Base-by-base conservation (phyloP, 2,329 filamentous ascomycete genomes). In the Claviceps sorghi region DNA sequence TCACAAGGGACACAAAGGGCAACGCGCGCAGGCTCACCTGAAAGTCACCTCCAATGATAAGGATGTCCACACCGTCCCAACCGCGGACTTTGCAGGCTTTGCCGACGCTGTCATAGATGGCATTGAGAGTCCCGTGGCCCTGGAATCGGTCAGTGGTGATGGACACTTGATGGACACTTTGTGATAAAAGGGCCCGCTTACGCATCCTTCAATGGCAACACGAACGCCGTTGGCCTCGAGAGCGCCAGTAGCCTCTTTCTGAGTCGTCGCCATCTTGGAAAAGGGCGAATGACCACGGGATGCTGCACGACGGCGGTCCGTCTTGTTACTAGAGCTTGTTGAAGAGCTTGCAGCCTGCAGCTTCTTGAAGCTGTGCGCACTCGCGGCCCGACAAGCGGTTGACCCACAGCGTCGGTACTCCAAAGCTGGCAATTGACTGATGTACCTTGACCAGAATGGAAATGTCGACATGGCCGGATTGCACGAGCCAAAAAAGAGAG, bases 1-100 rank as follows among this genome's bases (percentile, higher is more conserved):
- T 46, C 10, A 3, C n/a, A 22, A 22, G 22, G 29, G 17, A 1
- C 11, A 10, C 7, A 26, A 29, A 17, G 0, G 21, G 21, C 5
- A 44, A 44, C 11, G n/a, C n/a, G 2, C 1, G 13, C 3, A 26
- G 26, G 56, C 64, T 36, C 69, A 85, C 85, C 73, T 96, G 88
- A 58, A 98, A 98, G 65, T 98, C 93, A 30, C 93, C 93, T 52
- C 91, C 88, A 60, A 98, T 95, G 62, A 98, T 94, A 58, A 98
- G 71, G 11, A 96, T 70, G 65, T 98, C 93, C 32, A 97, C 81
- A 36, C 78, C 80, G 58, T 85, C 75, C 90, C 91, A 96, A 26
- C 78, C 78, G 60, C 86, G 85, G 46, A 77, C 72, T 57, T 80
- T 72, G 66, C 84, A 87, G 10, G 88, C 77, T 57, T 79, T 75